A percentile compares a stretch with the other conserved stretches of the same genome.
These are phyloP conservation scores for Stephanodiscus minutulus DNA, from an alignment of 108 stramenopile species.

Conservation along the genomic window DNA sequence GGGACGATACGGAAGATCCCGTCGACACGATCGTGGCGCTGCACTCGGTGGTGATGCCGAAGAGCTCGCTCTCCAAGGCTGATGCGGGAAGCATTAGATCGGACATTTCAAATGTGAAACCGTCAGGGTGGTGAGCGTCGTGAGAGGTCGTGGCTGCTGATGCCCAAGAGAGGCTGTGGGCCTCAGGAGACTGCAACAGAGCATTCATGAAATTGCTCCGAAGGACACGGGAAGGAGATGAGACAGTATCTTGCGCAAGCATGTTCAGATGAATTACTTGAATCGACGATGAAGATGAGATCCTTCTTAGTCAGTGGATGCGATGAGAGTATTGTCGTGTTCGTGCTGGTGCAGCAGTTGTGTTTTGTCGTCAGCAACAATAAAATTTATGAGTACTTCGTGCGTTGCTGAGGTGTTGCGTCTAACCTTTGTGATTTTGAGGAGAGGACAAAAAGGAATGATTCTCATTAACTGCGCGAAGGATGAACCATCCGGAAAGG, in stretches of 20 bases:
- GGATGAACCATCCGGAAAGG: too few relatives aligned
- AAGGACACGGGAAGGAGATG: not conserved
- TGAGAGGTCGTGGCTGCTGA: not conserved
- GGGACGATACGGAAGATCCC: not conserved
- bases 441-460: too few relatives aligned
- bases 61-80: slow-evolving; percentile 12
- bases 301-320: too few relatives aligned
- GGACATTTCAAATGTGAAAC: slow-evolving; percentile 6
- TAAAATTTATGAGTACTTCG: too few relatives aligned
- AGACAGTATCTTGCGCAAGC: not conserved
- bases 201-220: slow-evolving; percentile 13
- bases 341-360: too few relatives aligned
- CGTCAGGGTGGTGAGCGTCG: not conserved
- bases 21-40: slow-evolving; percentile 19
- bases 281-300: too few relatives aligned
- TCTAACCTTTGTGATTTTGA: too few relatives aligned
- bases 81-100: slow-evolving; percentile 18
- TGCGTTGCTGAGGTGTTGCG: too few relatives aligned
- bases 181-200: not conserved
- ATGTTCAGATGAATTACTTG: not conserved
- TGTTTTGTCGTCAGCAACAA: too few relatives aligned
- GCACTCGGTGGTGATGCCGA: slow-evolving; percentile 2
- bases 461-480: too few relatives aligned
- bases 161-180: not conserved
- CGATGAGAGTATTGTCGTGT: too few relatives aligned